Percentiles rank a stretch among this genome's conserved stretches.
phyloP scores from a whole-genome alignment of 2,329 filamentous ascomycete genomes.

The Phaeosphaeriaceae sp. region DNA sequence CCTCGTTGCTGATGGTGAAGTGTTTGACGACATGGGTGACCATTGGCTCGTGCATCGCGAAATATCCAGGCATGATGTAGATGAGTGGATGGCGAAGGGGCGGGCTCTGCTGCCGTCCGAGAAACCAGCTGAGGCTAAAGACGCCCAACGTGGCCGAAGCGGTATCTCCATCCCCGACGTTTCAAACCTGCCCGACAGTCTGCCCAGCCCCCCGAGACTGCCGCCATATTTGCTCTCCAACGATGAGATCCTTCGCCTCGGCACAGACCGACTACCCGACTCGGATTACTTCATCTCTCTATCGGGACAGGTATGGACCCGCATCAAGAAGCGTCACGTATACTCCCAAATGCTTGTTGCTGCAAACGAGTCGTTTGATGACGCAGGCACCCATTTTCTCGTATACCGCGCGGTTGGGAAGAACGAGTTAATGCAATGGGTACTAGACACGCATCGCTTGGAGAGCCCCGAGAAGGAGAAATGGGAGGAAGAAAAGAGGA shows the following conservation, averaged over 20 bases:
- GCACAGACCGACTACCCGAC: neutral
- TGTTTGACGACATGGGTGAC: neutral
- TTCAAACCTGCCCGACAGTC: neutral
- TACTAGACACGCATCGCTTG: neutral
- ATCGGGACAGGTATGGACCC: neutral
- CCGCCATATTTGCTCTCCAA: neutral
- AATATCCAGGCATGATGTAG: neutral
- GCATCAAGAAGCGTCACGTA: neutral
- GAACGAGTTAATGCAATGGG: neutral
- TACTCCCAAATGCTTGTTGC: neutral
- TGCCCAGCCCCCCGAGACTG: neutral
- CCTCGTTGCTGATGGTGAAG: neutral
- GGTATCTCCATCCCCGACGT: neutral
- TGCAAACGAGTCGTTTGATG: neutral
- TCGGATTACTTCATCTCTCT: neutral
- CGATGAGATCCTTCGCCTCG: neutral
- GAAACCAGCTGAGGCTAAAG: neutral
- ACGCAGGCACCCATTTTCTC: neutral
- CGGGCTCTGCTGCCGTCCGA: neutral
- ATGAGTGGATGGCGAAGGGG: neutral
- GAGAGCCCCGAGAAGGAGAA: neutral
- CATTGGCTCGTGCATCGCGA: neutral
- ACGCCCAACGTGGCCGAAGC: neutral
- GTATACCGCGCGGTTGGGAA: neutral
- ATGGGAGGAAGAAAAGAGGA: neutral